Evolutionary conservation across 2,329 filamentous ascomycete genomes (phyloP).

Genomic region (Lachnellula occidentalis): DNA sequence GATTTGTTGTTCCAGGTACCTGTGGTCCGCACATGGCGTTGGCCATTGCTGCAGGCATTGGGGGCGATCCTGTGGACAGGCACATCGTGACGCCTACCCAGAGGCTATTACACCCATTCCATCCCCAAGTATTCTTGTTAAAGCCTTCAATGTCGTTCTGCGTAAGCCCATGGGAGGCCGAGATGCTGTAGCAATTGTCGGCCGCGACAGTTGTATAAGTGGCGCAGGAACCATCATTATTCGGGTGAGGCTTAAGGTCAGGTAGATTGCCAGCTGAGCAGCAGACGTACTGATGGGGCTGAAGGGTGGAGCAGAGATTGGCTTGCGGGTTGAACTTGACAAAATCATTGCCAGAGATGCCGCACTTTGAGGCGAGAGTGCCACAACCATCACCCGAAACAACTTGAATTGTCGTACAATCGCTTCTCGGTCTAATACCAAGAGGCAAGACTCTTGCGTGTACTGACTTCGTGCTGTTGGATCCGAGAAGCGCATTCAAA

Average conservation of each 20-base stretch:
- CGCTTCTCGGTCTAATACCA: no score
- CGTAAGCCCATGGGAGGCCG: conserved; percentile 29
- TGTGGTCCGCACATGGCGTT: conserved; percentile 43
- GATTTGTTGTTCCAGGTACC: conserved; percentile 34
- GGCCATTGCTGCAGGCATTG: conserved; percentile 35
- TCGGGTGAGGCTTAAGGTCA: conserved; percentile 28
- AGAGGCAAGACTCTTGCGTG: no score
- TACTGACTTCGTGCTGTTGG: no score
- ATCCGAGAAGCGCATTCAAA: no score
- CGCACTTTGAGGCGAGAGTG: conserved; percentile 34
- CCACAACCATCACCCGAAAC: conserved; percentile 34
- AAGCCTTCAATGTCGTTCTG: conserved; percentile 32
- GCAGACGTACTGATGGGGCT: conserved; percentile 29
- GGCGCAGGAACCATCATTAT: conserved; percentile 34
- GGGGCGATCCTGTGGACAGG: conserved; percentile 35
- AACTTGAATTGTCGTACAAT: conserved; percentile 32
- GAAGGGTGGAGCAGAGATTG: conserved; percentile 27
- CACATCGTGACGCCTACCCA: conserved; percentile 33
- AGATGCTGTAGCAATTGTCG: conserved; percentile 35
- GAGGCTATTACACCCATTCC: conserved; percentile 35
- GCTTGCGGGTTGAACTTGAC: conserved; percentile 29
- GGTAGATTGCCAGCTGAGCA: conserved; percentile 31
- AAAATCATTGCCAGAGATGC: conserved; percentile 35
- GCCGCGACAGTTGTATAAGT: conserved; percentile 30
- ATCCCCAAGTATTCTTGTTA: conserved; percentile 42